Base-by-base conservation (phyloP, 345 rosid genomes). In the Acer yangbiense region DNA sequence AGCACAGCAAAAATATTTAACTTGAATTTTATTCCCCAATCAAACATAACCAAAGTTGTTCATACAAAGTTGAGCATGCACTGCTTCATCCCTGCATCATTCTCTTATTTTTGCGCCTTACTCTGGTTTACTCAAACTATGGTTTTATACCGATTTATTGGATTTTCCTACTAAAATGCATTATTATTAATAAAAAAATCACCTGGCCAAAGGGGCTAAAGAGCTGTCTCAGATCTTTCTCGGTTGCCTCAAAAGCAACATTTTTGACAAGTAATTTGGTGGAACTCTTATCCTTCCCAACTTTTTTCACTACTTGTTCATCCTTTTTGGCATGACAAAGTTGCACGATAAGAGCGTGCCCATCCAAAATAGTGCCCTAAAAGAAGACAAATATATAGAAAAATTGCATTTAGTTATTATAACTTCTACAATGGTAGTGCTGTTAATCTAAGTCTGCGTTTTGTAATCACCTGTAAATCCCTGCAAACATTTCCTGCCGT, bases 181-280 rank as follows among this genome's bases (percentile, higher is more conserved):
- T 54, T 68, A 0, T 68, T 66, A 39, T 8, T 58, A 16, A 75
- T 14, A 17, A 23, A 20, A 72, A 29, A 65, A 14, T 65, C 78
- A 92, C 99, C 99, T 94, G 97, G 80, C 98, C 99, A 74, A 94
- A 94, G 67, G 99, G 94, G 83, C 95, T 88, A 84, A 94, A 94
- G 27, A 96, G 87, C 85, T 91, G 97, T 83, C 89, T 88, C 64
- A 96, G 85, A 82, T 96, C 99, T 76, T 92, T 94, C 83, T 89
- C 84, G 7, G 98, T 96, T 71, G 99, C 98, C 82, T 96, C 97
- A 70, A 96, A 96, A 76, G 99, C 97, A 71, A 96, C 95, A 81
- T 96, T 94, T 83, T 82, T 91, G 71, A 94, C 93, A 57, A 91
- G 95, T 54, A 96, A 76, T 87, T 96, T 96, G 60, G 94, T 94